These are phyloP conservation scores for Capsella bursapastoris DNA, from an alignment of 345 rosid genomes.

Conservation along the genomic window DNA sequence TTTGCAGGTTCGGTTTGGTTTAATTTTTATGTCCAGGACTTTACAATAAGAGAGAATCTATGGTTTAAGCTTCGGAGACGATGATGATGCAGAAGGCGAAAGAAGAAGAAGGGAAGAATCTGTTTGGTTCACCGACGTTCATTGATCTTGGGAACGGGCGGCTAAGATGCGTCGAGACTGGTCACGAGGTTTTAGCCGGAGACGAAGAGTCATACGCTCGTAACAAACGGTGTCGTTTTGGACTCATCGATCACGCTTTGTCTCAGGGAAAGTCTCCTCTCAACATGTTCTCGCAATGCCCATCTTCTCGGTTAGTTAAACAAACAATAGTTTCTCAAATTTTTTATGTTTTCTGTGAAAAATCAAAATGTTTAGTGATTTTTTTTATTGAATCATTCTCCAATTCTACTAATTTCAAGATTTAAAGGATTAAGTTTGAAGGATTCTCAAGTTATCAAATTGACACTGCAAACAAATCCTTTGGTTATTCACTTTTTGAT, in stretches of 20 bases:
- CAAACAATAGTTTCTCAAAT: background rate
- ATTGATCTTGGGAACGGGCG: slow-evolving; percentile 68
- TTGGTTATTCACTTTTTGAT: background rate
- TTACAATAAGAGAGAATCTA: background rate
- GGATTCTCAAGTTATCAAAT: background rate
- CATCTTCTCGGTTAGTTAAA: slow-evolving; percentile 61
- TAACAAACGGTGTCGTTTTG: slow-evolving; percentile 85
- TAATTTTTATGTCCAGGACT: background rate
- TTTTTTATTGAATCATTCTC: background rate
- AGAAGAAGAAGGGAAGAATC: slow-evolving; percentile 54
- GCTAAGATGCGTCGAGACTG: slow-evolving; percentile 83
- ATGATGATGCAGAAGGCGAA: background rate
- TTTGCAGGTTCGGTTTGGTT: background rate
- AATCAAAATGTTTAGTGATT: background rate
- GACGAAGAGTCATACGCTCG: slow-evolving; percentile 68
- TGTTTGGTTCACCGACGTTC: slow-evolving; percentile 71
- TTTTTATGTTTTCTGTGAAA: background rate
- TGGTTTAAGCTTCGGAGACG: background rate
- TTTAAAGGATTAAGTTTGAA: background rate
- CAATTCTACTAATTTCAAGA: background rate
- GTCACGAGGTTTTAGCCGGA: slow-evolving; percentile 72
- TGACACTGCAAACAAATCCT: background rate
- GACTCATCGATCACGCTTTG: slow-evolving; percentile 79
- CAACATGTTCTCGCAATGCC: slow-evolving; percentile 81
- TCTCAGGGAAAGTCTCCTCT: slow-evolving; percentile 71